Evolutionary conservation across 805 yeast species (phyloP).

Genomic region (Starmerella scarabaei): DNA sequence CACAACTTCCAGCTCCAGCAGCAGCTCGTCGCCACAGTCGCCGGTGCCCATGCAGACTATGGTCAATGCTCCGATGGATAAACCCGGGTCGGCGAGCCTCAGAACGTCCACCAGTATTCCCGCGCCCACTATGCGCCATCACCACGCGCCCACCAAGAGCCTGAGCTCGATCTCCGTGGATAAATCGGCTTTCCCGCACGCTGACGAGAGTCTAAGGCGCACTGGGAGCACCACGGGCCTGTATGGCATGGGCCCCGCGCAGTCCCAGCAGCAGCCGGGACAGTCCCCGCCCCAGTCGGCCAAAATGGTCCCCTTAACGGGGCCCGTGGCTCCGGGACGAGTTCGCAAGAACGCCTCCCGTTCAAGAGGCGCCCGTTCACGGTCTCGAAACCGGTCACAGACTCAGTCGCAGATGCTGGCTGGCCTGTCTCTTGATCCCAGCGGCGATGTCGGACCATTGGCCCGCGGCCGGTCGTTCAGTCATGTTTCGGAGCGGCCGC

Average conservation of each 20-base stretch:
- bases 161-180: constrained; percentile 1
- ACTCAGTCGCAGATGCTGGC: constrained; percentile 9
- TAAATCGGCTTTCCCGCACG: background rate
- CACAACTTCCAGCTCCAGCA: constrained; percentile 2
- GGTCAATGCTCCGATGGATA: constrained; percentile 1
- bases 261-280: background rate
- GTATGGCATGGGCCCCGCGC: background rate
- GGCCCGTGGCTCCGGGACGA: constrained; percentile 13
- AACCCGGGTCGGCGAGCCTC: background rate
- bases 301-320: constrained; percentile 6
- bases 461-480: constrained; percentile 12
- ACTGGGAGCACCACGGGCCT: background rate
- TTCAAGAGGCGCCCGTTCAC: constrained; percentile 15
- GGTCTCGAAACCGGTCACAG: constrained; percentile 12
- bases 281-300: background rate
- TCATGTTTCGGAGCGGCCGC: constrained; percentile 4
- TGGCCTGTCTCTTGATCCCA: constrained; percentile 2
- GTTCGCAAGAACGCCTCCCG: constrained; percentile 14
- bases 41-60: background rate
- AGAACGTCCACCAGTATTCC: background rate
- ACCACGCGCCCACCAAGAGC: background rate
- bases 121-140: background rate
- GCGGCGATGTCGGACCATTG: constrained; percentile 1
- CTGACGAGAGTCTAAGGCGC: background rate
- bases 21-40: constrained; percentile 7